These are phyloP conservation scores for Tolypocladium tundrense DNA, from an alignment of 2,329 filamentous ascomycete genomes.

Conservation along the genomic window DNA sequence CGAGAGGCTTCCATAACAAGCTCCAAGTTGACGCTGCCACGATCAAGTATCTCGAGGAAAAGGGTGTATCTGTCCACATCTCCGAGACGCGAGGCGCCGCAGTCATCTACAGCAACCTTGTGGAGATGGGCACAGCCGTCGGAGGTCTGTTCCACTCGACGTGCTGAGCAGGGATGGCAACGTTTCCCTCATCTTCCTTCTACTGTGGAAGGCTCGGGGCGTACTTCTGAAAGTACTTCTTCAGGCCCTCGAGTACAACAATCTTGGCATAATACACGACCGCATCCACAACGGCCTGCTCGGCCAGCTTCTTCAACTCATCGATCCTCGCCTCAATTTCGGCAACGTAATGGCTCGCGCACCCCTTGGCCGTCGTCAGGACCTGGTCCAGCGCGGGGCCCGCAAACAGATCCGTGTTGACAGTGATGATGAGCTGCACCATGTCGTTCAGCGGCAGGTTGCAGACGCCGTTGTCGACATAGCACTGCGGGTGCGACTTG, in stretches of 20 bases:
- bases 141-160: neutral
- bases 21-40: constrained; percentile 1
- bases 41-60: constrained; percentile 1
- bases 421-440: constrained; percentile 4
- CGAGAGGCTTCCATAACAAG: constrained; percentile 5
- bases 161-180: neutral
- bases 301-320: no score
- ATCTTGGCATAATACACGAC: neutral
- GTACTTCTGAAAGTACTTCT: neutral
- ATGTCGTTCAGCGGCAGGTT: constrained; percentile 3
- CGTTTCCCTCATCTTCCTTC: no score
- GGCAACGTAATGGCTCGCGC: neutral
- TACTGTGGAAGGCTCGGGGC: neutral
- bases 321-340: neutral
- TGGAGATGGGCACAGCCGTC: neutral
- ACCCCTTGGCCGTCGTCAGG: neutral
- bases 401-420: constrained; percentile 1
- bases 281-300: no score
- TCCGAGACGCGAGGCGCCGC: neutral
- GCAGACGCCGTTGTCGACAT: constrained; percentile 6
- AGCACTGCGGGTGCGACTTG: constrained; percentile 6
- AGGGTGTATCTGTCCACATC: neutral
- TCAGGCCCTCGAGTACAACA: neutral
- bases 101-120: neutral
- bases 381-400: neutral